Evolutionary conservation across 2,329 filamentous ascomycete genomes (phyloP), one percentile per base, ranked within the genome.

Genomic region (Lasiodiplodia citricola): DNA sequence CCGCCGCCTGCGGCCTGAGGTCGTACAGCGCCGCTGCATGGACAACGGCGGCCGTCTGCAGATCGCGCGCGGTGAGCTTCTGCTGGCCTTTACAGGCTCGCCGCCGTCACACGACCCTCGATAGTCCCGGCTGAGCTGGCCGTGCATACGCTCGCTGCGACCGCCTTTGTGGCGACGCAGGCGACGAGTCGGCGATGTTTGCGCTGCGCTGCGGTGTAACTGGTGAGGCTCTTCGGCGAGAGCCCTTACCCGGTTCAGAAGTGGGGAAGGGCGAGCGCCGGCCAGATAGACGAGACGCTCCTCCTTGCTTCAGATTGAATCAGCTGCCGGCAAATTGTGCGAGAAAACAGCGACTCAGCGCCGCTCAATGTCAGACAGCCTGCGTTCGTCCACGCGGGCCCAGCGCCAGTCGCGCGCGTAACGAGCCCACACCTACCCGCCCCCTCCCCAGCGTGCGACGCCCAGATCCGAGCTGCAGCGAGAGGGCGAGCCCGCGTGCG

Each of bases 141-240:
- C 66, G 38, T 68, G 66, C 66, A 68, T 63, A 54, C 57, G 57
- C 66, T 63, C 35, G 47, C 37, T 62, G 66, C 66, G 57, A 68
- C 66, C 66, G 56, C 66, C 66, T 54, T 41, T 54, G 57, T 68
- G 57, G 55, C 66, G 56, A 67, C 54, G 55, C 44, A 21, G 51
- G 51, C 52, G 35, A 47, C 64, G 52, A 62, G 51, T 55, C 52
- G 63, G 63, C 44, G 51, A 62, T 55, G 55, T 51, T 57, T 37
- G 55, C 38, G 57, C 66, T 51, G n/a, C n/a, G 25, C 66, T 68
- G 66, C 56, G n/a, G 66, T 67, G 65, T 52, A 52, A 67, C 65
- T 58, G 54, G 21, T 68, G 66, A 68, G 66, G 66, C 66, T 68
- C 66, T 68, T 68, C 66, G 51, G 63, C 62, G n/a, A 55, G 28